Evolutionary conservation across 2,329 filamentous ascomycete genomes (phyloP), one percentile per base, ranked within the genome.

Genomic region (Cryphonectria nitschkei): DNA sequence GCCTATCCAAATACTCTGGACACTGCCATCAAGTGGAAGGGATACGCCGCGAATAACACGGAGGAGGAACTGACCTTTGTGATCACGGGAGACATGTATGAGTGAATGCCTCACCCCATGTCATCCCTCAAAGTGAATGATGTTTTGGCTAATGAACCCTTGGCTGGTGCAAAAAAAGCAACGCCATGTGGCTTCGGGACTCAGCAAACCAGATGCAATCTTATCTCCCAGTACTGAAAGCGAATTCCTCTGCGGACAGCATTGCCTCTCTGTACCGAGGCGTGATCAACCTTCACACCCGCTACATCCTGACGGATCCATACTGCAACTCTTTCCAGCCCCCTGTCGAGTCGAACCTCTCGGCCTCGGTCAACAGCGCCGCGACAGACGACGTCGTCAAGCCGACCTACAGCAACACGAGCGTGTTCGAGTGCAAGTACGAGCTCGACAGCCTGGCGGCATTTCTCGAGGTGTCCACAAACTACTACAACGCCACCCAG

Each of bases 291-390:
- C 86, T 94, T 1, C 92, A 94, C 77, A 87, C 90, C 8, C 87
- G 92, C 70, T 94, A 93, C 79, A 82, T 94, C 65, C 83, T 89
- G 68, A 85, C 86, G 14, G 86, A 87, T 9, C 95, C 95, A 0
- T 95, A 95, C 82, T 98, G 95, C 85, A 97, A 98, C 80, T 93
- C 95, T 52, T 98, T 98, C 81, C 95, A 97, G 78, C 93, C 95
- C 0, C 95, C 95, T 0, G 84, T 88, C 2, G 93, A 94, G 67
- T 93, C 93, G 69, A 87, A 88, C 29, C 84, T 95, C 16, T 77
- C 81, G 1, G 87, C 91, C 1, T 81, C 85, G 1, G 76, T 81
- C 11, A 92, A 92, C 76, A 80, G 84, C 2, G 87, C 86, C 16
- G 86, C 86, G 66, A 88, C 87, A 67, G 86, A 86, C n/a, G 92